These are phyloP conservation scores for Nicotiana noctiflora DNA, from an alignment of 257 asterid genomes.

Conservation along the genomic window DNA sequence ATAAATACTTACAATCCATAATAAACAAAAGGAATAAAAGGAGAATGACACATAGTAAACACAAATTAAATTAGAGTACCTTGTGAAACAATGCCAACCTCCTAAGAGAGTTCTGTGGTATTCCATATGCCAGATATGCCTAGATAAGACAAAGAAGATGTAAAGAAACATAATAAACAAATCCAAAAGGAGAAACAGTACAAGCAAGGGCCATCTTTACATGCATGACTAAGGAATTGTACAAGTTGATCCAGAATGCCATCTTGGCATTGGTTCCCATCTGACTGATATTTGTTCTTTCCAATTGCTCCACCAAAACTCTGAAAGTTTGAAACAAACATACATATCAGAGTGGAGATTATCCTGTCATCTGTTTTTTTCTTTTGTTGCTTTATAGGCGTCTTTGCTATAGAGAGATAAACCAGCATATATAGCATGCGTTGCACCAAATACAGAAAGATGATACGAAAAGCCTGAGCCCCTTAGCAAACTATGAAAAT, in stretches of 20 bases:
- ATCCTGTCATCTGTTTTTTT: not conserved
- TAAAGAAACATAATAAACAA: not conserved
- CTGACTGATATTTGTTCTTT: conserved; percentile 33
- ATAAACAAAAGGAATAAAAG: not conserved
- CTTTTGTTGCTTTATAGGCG: not conserved
- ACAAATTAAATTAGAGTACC: conserved; percentile 32
- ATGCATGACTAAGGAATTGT: conserved; percentile 62
- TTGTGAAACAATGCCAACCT: conserved; percentile 63
- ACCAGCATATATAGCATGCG: not conserved
- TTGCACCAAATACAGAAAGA: not conserved
- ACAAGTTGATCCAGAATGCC: conserved; percentile 65
- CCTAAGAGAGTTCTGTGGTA: conserved; percentile 62
- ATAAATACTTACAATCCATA: not conserved
- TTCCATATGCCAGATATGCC: conserved; percentile 58
- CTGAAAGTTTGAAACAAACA: conserved; percentile 21
- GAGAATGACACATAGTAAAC: not conserved
- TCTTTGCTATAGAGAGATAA: not conserved
- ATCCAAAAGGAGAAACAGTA: not conserved
- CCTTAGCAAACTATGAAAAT: not conserved
- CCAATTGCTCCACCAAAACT: conserved; percentile 54
- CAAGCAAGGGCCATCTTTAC: conserved; percentile 22
- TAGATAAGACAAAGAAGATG: conserved; percentile 13
- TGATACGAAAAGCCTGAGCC: not conserved
- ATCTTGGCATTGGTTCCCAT: conserved; percentile 40
- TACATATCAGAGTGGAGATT: not conserved